Evolutionary conservation across 2,329 filamentous ascomycete species (phyloP).

Genomic region (Dactylellina drechsleri): DNA sequence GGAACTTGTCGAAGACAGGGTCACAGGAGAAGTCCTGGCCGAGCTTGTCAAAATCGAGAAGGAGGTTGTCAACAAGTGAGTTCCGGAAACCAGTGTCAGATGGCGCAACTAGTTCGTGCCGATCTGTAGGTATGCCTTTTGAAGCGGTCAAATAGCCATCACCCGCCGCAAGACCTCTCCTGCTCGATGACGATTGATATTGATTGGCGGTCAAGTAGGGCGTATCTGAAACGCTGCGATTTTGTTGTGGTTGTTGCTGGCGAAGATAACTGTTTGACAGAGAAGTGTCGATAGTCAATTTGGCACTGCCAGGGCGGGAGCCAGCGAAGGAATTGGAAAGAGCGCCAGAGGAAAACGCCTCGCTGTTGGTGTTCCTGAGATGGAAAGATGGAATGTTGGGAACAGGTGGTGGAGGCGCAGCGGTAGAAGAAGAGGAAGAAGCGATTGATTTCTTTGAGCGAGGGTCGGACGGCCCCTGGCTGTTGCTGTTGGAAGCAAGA

Average conservation of each 20-base stretch:
- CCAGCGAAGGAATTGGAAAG: conserved; percentile 34
- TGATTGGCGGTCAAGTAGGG: conserved; percentile 27
- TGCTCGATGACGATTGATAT: conserved; percentile 22
- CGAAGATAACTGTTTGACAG: conserved; percentile 36
- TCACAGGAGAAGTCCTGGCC: conserved; percentile 57
- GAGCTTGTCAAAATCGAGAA: conserved; percentile 84
- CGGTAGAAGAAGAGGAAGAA: conserved; percentile 2
- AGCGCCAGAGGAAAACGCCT: conserved; percentile 1
- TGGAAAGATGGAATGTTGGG: conserved; percentile 48
- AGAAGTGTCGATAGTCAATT: conserved; percentile 52
- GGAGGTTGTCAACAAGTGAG: conserved; percentile 94
- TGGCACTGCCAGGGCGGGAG: conserved; percentile 51
- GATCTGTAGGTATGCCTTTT: conserved; percentile 34
- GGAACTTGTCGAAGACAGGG: conserved; percentile 58
- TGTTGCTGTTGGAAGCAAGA: conserved; percentile 4
- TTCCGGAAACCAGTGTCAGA: conserved; percentile 67
- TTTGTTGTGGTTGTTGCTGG: conserved; percentile 37
- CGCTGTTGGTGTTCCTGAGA: conserved; percentile 26
- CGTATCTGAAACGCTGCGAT: conserved; percentile 45
- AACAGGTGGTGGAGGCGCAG: conserved; percentile 36
- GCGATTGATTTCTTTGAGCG: conserved; percentile 31
- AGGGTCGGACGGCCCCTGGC: conserved; percentile 21
- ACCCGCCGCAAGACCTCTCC: conserved; percentile 24
- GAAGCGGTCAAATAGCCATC: conserved; percentile 35
- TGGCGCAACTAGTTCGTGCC: conserved; percentile 44